Evolutionary conservation across 2,329 filamentous ascomycete genomes (phyloP).

Genomic region (Sordariomycetes sp.): DNA sequence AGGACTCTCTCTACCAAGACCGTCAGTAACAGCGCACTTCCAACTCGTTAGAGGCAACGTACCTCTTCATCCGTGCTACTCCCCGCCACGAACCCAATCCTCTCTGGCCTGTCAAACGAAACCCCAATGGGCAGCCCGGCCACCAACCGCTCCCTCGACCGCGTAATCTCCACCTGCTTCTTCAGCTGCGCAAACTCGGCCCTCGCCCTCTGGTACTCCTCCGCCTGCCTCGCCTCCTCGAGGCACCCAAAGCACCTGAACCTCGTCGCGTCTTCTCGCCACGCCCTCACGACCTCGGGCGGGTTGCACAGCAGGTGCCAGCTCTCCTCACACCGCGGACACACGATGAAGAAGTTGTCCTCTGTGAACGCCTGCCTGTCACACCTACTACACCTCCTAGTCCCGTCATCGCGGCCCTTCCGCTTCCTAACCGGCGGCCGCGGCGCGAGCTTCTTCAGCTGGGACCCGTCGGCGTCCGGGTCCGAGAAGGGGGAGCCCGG

Average conservation of each 20-base stretch:
- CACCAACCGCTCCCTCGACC: conserved; percentile 17
- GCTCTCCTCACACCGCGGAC: conserved; percentile 10
- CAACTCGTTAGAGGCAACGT: neutral
- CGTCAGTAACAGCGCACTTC: neutral
- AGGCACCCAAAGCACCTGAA: conserved; percentile 10
- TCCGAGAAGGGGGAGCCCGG: conserved; percentile 1
- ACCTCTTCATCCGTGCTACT: conserved; percentile 19
- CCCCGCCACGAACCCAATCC: conserved; percentile 23
- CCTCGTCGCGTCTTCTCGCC: neutral
- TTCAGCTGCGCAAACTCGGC: conserved; percentile 7
- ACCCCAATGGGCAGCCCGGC: conserved; percentile 16
- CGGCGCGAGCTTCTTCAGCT: conserved; percentile 1
- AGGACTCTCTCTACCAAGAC: conserved; percentile 14
- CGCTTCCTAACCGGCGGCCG: conserved; percentile 7
- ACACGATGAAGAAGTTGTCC: conserved; percentile 11
- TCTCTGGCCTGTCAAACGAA: conserved; percentile 18
- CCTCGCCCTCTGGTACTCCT: conserved; percentile 8
- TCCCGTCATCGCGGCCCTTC: conserved; percentile 7
- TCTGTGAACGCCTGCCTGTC: conserved; percentile 8
- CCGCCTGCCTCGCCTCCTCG: conserved; percentile 8
- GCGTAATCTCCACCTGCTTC: conserved; percentile 15
- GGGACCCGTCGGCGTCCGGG: neutral
- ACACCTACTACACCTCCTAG: conserved; percentile 10
- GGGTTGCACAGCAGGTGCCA: conserved; percentile 14
- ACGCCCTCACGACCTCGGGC: conserved; percentile 9